Conservation (phyloP, 345 rosid genomes). For the Kernera saxatilis region DNA sequence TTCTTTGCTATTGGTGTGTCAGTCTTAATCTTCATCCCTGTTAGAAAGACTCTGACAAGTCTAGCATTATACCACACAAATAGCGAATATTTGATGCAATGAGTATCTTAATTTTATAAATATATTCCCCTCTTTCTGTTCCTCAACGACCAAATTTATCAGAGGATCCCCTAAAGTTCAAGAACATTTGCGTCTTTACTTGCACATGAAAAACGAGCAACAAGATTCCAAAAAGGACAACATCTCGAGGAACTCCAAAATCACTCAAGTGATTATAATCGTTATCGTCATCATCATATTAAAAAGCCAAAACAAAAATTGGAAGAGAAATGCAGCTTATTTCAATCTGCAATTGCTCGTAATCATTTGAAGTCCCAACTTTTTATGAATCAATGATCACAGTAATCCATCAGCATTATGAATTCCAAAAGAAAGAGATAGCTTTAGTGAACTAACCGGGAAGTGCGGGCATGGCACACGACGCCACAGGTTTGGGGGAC, state of each 20-base stretch:
- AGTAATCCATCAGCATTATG: not conserved
- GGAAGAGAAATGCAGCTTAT: no score
- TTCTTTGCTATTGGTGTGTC: constrained; percentile 89
- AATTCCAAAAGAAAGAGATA: no score
- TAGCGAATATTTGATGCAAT: not conserved
- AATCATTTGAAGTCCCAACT: not conserved
- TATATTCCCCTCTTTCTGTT: not conserved
- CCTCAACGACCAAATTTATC: not conserved
- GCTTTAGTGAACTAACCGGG: constrained; percentile 47
- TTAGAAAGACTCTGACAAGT: not conserved
- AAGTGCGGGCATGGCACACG: constrained; percentile 99
- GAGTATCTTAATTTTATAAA: no score
- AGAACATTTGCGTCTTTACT: no score
- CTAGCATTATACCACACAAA: not conserved
- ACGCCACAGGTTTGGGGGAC: constrained; percentile 95
- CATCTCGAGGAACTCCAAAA: no score
- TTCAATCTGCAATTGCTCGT: not conserved
- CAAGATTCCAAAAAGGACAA: no score
- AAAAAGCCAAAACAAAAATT: no score
- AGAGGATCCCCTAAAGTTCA: not conserved
- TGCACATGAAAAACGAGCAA: no score
- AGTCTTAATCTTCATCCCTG: constrained; percentile 97
- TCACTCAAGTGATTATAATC: no score
- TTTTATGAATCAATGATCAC: not conserved
- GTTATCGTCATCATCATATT: no score